Percentiles rank a stretch among this genome's conserved stretches.
phyloP scores from a whole-genome alignment of 345 rosid genomes.

The Arabis alpina region DNA sequence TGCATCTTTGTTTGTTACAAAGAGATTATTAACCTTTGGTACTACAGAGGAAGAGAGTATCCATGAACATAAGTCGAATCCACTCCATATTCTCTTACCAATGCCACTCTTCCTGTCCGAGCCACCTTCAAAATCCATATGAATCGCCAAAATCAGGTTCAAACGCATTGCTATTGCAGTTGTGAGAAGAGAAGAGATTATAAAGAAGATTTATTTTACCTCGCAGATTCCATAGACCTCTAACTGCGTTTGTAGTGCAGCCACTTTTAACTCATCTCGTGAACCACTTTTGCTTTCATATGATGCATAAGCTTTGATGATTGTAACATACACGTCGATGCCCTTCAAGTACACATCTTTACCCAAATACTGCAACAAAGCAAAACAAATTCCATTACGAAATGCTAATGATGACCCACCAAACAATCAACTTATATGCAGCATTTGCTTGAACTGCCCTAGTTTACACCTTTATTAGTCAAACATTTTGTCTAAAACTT shows the following conservation, averaged over 20 bases:
- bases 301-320: no score
- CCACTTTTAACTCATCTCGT: no score
- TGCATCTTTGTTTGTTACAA: slow-evolving; percentile 8
- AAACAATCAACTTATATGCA: no score
- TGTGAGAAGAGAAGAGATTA: background rate
- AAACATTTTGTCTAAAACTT: no score
- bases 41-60: slow-evolving; percentile 61
- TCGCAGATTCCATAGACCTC: slow-evolving; percentile 74
- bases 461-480: no score
- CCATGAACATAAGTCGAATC: slow-evolving; percentile 71
- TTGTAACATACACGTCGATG: no score
- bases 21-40: slow-evolving; percentile 25
- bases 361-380: no score
- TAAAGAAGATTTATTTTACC: slow-evolving; percentile 41
- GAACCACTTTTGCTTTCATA: no score
- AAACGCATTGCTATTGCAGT: background rate
- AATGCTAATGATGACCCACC: no score
- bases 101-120: slow-evolving; percentile 72
- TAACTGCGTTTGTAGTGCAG: slow-evolving; percentile 61
- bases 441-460: no score
- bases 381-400: no score
- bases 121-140: slow-evolving; percentile 64
- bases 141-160: background rate
- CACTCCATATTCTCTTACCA: slow-evolving; percentile 75
- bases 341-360: no score